Evolutionary conservation across 2,329 filamentous ascomycete genomes (phyloP), one percentile per base, ranked within the genome.

Genomic region (Fusarium sp.): DNA sequence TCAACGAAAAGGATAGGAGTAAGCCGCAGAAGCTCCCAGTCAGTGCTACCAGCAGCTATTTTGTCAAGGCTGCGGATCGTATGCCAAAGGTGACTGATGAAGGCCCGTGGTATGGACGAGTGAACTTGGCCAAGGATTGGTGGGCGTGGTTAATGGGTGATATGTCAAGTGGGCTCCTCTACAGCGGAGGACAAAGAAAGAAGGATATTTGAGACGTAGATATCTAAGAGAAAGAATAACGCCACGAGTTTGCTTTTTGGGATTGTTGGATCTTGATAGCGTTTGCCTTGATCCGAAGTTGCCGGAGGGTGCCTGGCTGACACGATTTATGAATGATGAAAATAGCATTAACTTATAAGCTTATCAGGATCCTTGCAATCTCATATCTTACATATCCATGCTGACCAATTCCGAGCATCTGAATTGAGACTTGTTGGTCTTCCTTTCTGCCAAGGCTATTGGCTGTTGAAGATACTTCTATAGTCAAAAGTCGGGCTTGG

Each of bases 31-130:
- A 79, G 38, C 55, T 81, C 30, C 74, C 78, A 2, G 68, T 83
- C 6, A 69, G 69, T 18, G 77, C 79, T 7, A 80, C 73, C 4
- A 82, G 81, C 66, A 81, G 72, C 54, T 84, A 84, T 68, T 80
- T 84, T 45, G 65, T 81, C 56, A 81, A 79, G 47, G 83, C 82
- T 11, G 75, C 77, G 1, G 78, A 81, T n/a, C 75, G 82, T 26
- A 78, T 83, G 53, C 83, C 82, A 14, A 82, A 83, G 62, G 73
- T 78, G n/a, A 83, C 80, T 8, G 79, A 79, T 17, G 62, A 81
- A 50, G 76, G 76, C 0, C 79, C 81, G 2, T 84, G 81, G 82
- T 84, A 84, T 38, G 82, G 81, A 1, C 75, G 82, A 3, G 75
- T 72, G 26, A 79, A 79, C 42, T 66, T 82, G 39, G 64, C 76